Evolutionary conservation across 257 asterid species (phyloP).

Genomic region (Plectranthus barbatus): DNA sequence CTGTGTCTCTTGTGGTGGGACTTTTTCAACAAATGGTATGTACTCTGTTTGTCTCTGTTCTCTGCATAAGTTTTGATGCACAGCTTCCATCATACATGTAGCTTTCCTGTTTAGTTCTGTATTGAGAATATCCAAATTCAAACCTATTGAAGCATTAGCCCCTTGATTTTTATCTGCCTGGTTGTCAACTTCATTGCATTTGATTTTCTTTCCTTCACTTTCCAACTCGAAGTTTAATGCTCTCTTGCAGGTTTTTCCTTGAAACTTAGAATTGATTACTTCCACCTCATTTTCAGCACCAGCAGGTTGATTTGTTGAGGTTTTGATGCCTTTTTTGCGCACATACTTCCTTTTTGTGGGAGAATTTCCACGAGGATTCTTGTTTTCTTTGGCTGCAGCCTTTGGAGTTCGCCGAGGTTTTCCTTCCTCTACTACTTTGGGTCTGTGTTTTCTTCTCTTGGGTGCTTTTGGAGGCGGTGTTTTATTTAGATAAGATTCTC

Average conservation of each 20-base stretch:
- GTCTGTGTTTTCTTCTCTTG: conserved; percentile 70
- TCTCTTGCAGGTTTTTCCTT: conserved; percentile 49
- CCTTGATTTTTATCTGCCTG: conserved; percentile 21
- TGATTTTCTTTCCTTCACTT: conserved; percentile 25
- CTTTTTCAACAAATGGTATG: conserved; percentile 6
- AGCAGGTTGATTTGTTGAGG: conserved; percentile 22
- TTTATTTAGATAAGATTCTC: conserved; percentile 44
- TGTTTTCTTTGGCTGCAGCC: conserved; percentile 26
- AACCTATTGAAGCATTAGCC: conserved; percentile 23
- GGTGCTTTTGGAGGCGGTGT: conserved; percentile 58
- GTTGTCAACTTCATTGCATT: conserved; percentile 13
- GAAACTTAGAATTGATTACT: conserved; percentile 16
- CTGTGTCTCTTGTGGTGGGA: conserved; percentile 19
- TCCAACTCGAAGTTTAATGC: conserved; percentile 45
- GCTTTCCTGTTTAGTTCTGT: conserved; percentile 16
- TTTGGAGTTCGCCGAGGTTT: conserved; percentile 51
- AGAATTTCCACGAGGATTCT: conserved; percentile 28
- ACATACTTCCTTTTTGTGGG: conserved; percentile 59
- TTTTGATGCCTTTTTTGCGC: conserved; percentile 32
- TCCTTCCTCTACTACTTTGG: conserved; percentile 71
- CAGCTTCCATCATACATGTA: conserved; percentile 17
- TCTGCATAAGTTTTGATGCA: conserved; percentile 12
- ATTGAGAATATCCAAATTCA: conserved; percentile 30
- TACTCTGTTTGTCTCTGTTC: conserved; percentile 20
- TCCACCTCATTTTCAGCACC: conserved; percentile 22